Percentiles rank a stretch among this genome's conserved stretches.
Conservation (phyloP, 257 asterid genomes). For the Solanum lycopersicoides region DNA sequence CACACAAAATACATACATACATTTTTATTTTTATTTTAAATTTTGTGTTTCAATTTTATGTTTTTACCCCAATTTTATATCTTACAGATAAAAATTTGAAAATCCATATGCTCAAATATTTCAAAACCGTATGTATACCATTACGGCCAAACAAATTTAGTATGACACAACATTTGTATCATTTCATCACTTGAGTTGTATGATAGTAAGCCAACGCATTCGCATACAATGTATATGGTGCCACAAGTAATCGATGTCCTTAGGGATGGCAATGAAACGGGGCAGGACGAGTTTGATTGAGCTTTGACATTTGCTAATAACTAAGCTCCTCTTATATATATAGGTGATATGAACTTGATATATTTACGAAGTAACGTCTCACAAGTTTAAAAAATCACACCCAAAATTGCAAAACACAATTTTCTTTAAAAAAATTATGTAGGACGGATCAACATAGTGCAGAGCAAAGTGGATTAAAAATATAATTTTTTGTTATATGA, state of each 20-base stretch:
- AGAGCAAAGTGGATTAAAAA: background rate
- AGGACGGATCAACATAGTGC: background rate
- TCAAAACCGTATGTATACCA: background rate
- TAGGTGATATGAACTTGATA: background rate
- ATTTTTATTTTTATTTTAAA: too few relatives aligned
- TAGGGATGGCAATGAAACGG: background rate
- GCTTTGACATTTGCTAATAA: background rate
- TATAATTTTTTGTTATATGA: background rate
- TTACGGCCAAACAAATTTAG: background rate
- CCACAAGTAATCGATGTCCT: rapidly evolving
- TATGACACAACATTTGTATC: background rate
- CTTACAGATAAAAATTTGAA: rapidly evolving
- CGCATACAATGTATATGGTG: background rate
- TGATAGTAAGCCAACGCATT: too few relatives aligned
- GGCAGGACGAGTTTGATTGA: background rate
- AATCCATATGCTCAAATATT: background rate
- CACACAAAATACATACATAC: background rate
- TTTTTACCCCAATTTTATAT: background rate
- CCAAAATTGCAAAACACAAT: background rate
- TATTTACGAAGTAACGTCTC: background rate
- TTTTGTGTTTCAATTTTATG: background rate
- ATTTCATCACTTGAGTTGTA: background rate
- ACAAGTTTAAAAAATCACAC: background rate
- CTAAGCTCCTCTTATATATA: background rate
- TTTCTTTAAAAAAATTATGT: too few relatives aligned